Evolutionary conservation across 2,329 filamentous ascomycete species (phyloP).

Genomic region (Colletotrichum filicis): DNA sequence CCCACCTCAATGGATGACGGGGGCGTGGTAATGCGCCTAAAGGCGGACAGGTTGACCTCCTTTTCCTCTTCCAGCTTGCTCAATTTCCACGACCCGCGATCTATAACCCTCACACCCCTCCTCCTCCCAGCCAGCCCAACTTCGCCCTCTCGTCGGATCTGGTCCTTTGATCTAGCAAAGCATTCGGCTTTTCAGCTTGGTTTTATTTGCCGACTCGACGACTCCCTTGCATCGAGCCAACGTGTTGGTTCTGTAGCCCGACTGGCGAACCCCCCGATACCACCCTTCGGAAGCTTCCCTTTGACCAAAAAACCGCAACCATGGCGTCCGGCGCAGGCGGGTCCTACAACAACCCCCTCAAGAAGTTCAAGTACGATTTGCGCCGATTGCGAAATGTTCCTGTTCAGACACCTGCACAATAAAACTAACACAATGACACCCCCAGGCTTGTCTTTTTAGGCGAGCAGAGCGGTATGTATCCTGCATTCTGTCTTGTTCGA

Average conservation of each 20-base stretch:
- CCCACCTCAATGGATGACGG: conserved; percentile 24
- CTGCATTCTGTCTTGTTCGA: neutral
- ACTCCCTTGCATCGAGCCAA: conserved; percentile 23
- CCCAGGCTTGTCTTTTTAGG: conserved; percentile 93
- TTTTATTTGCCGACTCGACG: neutral
- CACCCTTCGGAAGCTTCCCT: conserved; percentile 12
- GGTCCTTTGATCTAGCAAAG: neutral
- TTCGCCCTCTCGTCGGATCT: conserved; percentile 13
- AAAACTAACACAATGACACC: conserved; percentile 38
- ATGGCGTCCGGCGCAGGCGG: conserved; percentile 82
- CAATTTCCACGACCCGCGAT: conserved; percentile 25
- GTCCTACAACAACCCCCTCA: conserved; percentile 98
- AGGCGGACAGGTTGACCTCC: conserved; percentile 29
- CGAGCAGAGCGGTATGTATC: conserved; percentile 91
- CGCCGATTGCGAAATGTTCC: neutral
- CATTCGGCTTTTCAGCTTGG: neutral
- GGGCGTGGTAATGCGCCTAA: conserved; percentile 18
- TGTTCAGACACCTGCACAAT: neutral
- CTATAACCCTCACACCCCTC: neutral
- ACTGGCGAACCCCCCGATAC: conserved; percentile 33
- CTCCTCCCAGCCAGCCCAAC: conserved; percentile 5
- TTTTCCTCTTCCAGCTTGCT: conserved; percentile 20
- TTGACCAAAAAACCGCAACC: conserved; percentile 20
- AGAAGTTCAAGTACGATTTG: conserved; percentile 93
- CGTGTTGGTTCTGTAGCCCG: conserved; percentile 8